Evolutionary conservation across 116 monocot genomes (phyloP).

Genomic region (Zostera marina): DNA sequence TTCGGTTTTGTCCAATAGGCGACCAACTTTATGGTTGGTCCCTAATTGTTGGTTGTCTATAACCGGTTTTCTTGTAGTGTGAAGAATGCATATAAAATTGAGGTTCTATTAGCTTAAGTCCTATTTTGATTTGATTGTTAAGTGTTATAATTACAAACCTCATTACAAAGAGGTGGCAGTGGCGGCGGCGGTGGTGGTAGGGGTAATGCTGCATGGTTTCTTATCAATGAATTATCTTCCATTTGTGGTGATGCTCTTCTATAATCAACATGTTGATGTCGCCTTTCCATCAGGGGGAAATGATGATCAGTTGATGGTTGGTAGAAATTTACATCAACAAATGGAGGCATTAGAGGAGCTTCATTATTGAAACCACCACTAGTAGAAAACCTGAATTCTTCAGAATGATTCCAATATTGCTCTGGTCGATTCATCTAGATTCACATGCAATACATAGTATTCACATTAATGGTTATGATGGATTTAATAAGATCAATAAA

Average conservation of each 20-base stretch:
- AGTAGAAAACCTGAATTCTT: conserved; percentile 25
- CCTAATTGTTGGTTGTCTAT: too few relatives aligned
- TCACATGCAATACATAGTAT: conserved; percentile 8
- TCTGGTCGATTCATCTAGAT: conserved; percentile 40
- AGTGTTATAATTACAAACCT: too few relatives aligned
- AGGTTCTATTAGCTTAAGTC: too few relatives aligned
- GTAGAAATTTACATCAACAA: conserved; percentile 46
- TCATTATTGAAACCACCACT: conserved; percentile 34
- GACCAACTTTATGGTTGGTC: too few relatives aligned
- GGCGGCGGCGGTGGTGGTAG: too few relatives aligned
- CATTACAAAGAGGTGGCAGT: too few relatives aligned
- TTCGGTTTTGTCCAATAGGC: too few relatives aligned
- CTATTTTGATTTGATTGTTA: too few relatives aligned
- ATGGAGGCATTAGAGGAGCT: conserved; percentile 41
- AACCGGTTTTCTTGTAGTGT: too few relatives aligned
- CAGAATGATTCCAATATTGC: conserved; percentile 54
- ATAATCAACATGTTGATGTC: conserved; percentile 48
- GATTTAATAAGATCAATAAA: not conserved
- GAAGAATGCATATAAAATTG: too few relatives aligned
- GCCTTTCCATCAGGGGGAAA: conserved; percentile 34
- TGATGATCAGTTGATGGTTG: conserved; percentile 57
- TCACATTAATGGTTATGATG: too few relatives aligned
- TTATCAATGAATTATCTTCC: conserved; percentile 14
- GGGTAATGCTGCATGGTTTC: too few relatives aligned
- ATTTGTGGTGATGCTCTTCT: conserved; percentile 22